Evolutionary conservation across 2,329 filamentous ascomycete species (phyloP), one percentile per base, ranked within the genome.

Genomic region (Byssoonygena ceratinophila): DNA sequence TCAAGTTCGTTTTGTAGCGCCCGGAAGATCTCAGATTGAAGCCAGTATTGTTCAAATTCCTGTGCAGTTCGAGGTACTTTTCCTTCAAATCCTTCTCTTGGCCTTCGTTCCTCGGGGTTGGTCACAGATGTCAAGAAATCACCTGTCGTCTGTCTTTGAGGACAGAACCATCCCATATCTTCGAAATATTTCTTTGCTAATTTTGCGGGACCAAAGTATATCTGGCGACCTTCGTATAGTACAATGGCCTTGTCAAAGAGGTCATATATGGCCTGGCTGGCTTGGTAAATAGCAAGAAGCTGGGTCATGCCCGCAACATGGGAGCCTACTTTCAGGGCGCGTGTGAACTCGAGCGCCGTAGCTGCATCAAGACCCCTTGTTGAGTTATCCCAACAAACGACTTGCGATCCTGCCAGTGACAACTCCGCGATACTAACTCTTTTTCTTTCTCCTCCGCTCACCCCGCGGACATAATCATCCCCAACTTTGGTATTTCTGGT

Each of bases 181-280:
- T 81, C 78, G 55, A 90, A 89, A 66, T 81, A 89, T 0, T 64
- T 64, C 59, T 76, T 81, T 0, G 85, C 85, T 1, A 72, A 64
- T 4, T 60, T 63, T 0, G 80, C 77, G 0, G 78, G 77, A 0
- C 86, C 87, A 57, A 83, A 90, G 69, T 81, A 91, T 56, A 90
- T 90, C 61, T 90, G 79, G 0, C 82, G 76, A 0, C 86, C 87
- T 61, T 89, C 83, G 61, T 90, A 88, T 0, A 90, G 71, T 0
- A 91, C 82, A 0, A 81, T 75, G 0, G 79, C 80, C 63, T 89
- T 89, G 68, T 91, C 84, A 59, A 91, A 90, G 14, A 81, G 68
- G 52, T 82, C 77, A 52, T 76, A 76, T 12, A 75, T 73, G 40
- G 66, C 69, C 55, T 76, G 72, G 12, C 72, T 73, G 16, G 73